Evolutionary conservation across 371 early-diverging fungal species (phyloP), one percentile per base, ranked within the genome.

Genomic region (Globomyces sp.): DNA sequence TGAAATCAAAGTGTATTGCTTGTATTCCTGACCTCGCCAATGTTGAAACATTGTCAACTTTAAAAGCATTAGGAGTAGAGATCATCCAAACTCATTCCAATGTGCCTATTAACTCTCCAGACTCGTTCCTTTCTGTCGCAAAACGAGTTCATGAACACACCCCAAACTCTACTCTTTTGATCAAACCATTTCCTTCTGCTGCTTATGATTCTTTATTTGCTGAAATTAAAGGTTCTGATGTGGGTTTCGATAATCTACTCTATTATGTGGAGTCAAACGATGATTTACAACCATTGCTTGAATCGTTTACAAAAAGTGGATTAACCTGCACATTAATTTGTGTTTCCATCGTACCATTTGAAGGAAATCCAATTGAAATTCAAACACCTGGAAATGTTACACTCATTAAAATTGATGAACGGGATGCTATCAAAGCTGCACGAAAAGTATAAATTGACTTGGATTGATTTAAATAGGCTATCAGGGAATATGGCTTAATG

Each of bases 41-140:
- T 24, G 24, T 24, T 24, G 24, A 24, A 24, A 24, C 24, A 0
- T 24, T 24, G 24, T 24, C 24, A 24, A 24, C 24, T 24, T 55
- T 55, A 40, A 55, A 55, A 55, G 55, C 55, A 4, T n/a, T 55
- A 8, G 55, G 55, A 11, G 55, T 40, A 9, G 55, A 55, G 40
- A 55, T 55, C 40, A 37, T 55, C 39, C 55, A 55, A 6, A 55
- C 55, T 6, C 36, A 39, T 55, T 36, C 36, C n/a, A 5, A 8
- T 9, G 55, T 39, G 6, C 24, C 24, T 24, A 24, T 24, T 24
- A 24, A 24, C 24, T 24, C 24, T 24, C 24, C 24, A 24, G 24
- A 24, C 24, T 24, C 24, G 24, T 24, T 24, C 24, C 24, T 24
- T 24, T 36, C 55, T 39, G 55, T 39, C 36, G 55, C 55, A 39